Conservation (phyloP, 106 monocot species). For the Dioscorea dumetorum region DNA sequence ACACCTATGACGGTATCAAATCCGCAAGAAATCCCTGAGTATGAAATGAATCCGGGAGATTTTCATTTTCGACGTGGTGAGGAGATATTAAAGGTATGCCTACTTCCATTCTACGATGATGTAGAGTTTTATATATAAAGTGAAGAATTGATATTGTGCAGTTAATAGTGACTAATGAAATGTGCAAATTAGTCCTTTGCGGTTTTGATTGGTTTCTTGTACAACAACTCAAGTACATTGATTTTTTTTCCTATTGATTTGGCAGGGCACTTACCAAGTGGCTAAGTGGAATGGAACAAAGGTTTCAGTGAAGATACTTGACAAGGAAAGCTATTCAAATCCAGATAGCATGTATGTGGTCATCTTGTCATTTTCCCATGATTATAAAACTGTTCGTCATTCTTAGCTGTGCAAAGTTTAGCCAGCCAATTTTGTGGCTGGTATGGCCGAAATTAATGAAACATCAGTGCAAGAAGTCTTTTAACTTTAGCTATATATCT, state of each 20-base stretch:
- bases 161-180: too few species aligned
- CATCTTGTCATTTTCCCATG: background rate
- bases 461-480: too few species aligned
- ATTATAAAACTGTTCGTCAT: background rate
- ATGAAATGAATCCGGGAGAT: constrained; percentile 74
- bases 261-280: constrained; percentile 43
- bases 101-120: background rate
- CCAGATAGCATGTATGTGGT: constrained; percentile 71
- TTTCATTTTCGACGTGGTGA: constrained; percentile 61
- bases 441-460: too few species aligned
- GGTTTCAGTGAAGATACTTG: constrained; percentile 80
- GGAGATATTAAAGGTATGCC: constrained; percentile 32
- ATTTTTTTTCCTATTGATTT: background rate
- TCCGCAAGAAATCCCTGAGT: constrained; percentile 73
- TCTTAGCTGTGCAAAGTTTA: too few species aligned
- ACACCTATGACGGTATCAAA: constrained; percentile 80
- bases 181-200: too few species aligned
- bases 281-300: constrained; percentile 98
- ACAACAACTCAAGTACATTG: too few species aligned
- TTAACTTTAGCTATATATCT: too few species aligned
- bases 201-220: too few species aligned
- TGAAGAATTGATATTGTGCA: too few species aligned
- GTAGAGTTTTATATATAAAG: background rate
- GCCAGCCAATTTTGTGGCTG: too few species aligned
- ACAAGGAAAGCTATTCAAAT: constrained; percentile 71